phyloP scores from a whole-genome alignment of 129 eudicot genomes.

The Cynara cardunculus region DNA sequence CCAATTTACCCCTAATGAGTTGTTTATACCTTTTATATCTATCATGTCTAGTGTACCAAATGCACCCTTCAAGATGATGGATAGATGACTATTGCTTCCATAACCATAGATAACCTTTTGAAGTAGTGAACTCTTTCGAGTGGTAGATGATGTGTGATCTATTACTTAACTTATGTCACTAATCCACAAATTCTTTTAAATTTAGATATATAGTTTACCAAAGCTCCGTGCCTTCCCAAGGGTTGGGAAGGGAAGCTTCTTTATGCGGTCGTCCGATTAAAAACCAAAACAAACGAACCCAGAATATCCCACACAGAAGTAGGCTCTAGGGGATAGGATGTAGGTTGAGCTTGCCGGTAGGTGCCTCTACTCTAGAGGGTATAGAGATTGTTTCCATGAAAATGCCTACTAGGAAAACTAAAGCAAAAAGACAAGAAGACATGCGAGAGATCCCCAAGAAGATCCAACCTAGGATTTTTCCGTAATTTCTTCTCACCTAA shows the following conservation, averaged over 20 bases:
- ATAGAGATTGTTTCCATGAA: not conserved
- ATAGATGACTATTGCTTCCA: conserved; percentile 24
- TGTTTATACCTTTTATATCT: too few species aligned
- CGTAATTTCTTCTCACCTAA: not conserved
- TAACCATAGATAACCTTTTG: conserved; percentile 8
- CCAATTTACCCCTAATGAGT: too few species aligned
- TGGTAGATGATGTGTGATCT: conserved; percentile 30
- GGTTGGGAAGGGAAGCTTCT: not conserved
- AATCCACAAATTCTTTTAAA: not conserved
- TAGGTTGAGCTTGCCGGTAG: not conserved
- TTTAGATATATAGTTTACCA: not conserved
- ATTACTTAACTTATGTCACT: conserved; percentile 5
- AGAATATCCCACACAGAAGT: not conserved
- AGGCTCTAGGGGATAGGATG: not conserved
- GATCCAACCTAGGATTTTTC: conserved; percentile 20
- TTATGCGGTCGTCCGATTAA: not conserved
- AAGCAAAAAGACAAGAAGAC: not conserved
- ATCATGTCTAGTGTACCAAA: too few species aligned
- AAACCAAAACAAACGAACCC: not conserved
- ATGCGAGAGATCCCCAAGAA: not conserved
- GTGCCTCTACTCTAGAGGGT: not conserved
- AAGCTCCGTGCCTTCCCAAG: not conserved
- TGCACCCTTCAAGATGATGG: not conserved
- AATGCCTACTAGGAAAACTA: not conserved
- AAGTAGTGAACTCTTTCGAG: conserved; percentile 14